phyloP scores from a whole-genome alignment of 2,329 filamentous ascomycete species.

The Diaporthe amygdali region DNA sequence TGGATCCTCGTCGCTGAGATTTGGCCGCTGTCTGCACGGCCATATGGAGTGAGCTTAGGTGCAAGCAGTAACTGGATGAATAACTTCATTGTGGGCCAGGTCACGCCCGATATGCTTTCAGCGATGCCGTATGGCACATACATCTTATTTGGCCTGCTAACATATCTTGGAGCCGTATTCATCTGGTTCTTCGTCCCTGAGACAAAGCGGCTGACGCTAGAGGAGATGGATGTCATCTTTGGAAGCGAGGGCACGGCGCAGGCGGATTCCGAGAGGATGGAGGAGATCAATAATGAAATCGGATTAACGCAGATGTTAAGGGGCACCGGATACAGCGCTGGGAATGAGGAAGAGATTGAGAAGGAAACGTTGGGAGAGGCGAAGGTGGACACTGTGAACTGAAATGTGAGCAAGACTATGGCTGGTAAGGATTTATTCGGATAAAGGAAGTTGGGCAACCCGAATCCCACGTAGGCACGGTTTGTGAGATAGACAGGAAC shows the following conservation, averaged over 20 bases:
- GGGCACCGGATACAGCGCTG: slow-evolving; percentile 27
- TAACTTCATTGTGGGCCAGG: slow-evolving; percentile 70
- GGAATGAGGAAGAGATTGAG: slow-evolving; percentile 29
- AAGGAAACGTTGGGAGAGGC: slow-evolving; percentile 29
- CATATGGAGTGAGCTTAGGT: slow-evolving; percentile 74
- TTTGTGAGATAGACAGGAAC: too few relatives aligned
- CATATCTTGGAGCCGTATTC: slow-evolving; percentile 64
- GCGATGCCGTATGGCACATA: slow-evolving; percentile 73
- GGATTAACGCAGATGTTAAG: slow-evolving; percentile 57
- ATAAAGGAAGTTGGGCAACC: too few relatives aligned
- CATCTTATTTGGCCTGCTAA: slow-evolving; percentile 71
- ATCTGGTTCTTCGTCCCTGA: slow-evolving; percentile 70
- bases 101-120: slow-evolving; percentile 71
- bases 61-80: slow-evolving; percentile 71
- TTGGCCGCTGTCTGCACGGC: slow-evolving; percentile 72
- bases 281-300: slow-evolving; percentile 74
- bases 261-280: slow-evolving; percentile 73
- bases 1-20: slow-evolving; percentile 80
- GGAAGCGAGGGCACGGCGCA: slow-evolving; percentile 69
- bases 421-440: too few relatives aligned
- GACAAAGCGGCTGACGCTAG: slow-evolving; percentile 66
- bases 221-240: slow-evolving; percentile 73
- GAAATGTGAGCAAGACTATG: background rate
- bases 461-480: too few relatives aligned
- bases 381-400: slow-evolving; percentile 13